phyloP scores from a whole-genome alignment of 768 basidiomycete genomes.

The Clitopilus hobsonii region DNA sequence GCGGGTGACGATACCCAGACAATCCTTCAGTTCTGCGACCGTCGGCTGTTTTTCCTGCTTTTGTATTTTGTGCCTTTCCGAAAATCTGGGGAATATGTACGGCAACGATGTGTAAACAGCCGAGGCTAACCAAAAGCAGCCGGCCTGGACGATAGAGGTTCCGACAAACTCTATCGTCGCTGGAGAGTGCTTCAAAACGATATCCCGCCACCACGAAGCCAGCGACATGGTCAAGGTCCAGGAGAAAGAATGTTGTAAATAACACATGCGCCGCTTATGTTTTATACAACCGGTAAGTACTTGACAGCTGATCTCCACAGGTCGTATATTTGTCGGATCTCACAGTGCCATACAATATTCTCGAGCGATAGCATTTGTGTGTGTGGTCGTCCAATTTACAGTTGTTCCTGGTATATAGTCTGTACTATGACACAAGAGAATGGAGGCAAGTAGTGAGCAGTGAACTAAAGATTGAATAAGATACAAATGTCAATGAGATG shows the following conservation, averaged over 20 bases:
- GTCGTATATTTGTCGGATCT: background rate
- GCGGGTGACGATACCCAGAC: conserved; percentile 15
- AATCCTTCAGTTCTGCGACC: conserved; percentile 16
- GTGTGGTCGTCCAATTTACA: background rate
- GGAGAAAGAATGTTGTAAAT: background rate
- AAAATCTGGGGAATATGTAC: conserved; percentile 17
- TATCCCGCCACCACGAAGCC: background rate
- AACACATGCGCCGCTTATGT: background rate
- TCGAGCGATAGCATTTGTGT: background rate
- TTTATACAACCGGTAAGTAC: background rate
- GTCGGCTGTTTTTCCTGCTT: conserved; percentile 20
- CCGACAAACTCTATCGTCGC: conserved; percentile 18
- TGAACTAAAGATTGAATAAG: background rate
- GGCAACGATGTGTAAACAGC: conserved; percentile 17
- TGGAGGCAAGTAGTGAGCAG: background rate
- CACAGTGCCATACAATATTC: background rate
- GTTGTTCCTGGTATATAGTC: background rate
- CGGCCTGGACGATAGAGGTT: conserved; percentile 15
- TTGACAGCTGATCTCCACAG: background rate
- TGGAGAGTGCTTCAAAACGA: conserved; percentile 7
- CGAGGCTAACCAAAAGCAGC: conserved; percentile 21
- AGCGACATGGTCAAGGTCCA: background rate
- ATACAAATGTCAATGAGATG: background rate
- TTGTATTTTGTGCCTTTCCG: conserved; percentile 20
- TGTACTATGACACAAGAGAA: background rate